Percentiles rank a stretch among this genome's conserved stretches.
These are phyloP conservation scores for Ophiocordyceps unilateralis DNA, from an alignment of 2,329 filamentous ascomycete species.

Conservation along the genomic window DNA sequence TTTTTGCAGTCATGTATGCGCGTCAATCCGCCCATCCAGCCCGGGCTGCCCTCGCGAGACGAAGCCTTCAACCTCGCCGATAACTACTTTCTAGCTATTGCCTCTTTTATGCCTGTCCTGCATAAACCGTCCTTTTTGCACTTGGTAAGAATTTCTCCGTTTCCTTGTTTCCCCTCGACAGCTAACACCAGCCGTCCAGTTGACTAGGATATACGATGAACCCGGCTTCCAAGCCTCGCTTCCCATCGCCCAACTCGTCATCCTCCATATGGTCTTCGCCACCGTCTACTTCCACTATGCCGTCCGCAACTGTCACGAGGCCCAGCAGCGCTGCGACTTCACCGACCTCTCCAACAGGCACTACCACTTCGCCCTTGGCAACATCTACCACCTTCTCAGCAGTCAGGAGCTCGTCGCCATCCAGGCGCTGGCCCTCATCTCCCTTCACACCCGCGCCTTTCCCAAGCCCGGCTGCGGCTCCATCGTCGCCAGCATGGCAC, in stretches of 20 bases:
- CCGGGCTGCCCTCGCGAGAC: slow-evolving; percentile 43
- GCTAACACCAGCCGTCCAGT: slow-evolving; percentile 17
- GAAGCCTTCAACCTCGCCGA: slow-evolving; percentile 52
- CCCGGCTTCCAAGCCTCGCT: slow-evolving; percentile 42
- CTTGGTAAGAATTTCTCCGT: slow-evolving; percentile 29
- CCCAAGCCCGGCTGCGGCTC: slow-evolving; percentile 64
- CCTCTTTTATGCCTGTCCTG: slow-evolving; percentile 58
- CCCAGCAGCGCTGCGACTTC: slow-evolving; percentile 33
- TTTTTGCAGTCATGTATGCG: slow-evolving; percentile 50
- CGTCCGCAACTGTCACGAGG: slow-evolving; percentile 44
- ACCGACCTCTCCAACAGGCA: slow-evolving; percentile 56
- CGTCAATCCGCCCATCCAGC: slow-evolving; percentile 36
- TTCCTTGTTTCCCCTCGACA: background rate
- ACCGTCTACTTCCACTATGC: slow-evolving; percentile 64
- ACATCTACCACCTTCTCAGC: slow-evolving; percentile 46
- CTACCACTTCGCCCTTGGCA: slow-evolving; percentile 58
- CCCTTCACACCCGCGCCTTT: slow-evolving; percentile 56
- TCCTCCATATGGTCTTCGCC: slow-evolving; percentile 64
- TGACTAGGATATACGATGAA: slow-evolving; percentile 54
- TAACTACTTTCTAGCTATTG: slow-evolving; percentile 60
- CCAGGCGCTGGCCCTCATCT: slow-evolving; percentile 58
- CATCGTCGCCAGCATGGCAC: slow-evolving; percentile 45
- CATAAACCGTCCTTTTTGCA: slow-evolving; percentile 58
- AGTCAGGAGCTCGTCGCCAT: slow-evolving; percentile 48
- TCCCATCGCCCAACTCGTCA: slow-evolving; percentile 47